phyloP scores from a whole-genome alignment of 768 basidiomycete species.

The Rhodocollybia butyracea region DNA sequence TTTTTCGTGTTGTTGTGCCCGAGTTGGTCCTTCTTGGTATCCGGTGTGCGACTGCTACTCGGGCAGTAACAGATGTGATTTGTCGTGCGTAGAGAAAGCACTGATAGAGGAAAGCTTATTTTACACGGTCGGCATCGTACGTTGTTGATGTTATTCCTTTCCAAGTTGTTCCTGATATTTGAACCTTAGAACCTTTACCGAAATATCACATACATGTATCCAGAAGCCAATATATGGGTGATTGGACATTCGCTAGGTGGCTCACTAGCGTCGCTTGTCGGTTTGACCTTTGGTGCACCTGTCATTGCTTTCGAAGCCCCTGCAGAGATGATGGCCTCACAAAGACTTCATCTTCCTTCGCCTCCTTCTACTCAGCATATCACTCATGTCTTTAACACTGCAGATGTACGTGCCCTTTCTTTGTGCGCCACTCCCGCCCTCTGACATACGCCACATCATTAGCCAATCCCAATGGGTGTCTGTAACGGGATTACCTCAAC shows the following conservation, averaged over 20 bases:
- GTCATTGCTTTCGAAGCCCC: constrained; percentile 91
- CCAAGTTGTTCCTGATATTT: not conserved
- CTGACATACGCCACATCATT: constrained; percentile 8
- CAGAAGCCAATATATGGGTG: constrained; percentile 86
- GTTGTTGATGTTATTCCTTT: constrained; percentile 21
- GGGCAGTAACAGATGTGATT: constrained; percentile 72
- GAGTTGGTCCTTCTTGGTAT: constrained; percentile 92
- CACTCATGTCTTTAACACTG: constrained; percentile 90
- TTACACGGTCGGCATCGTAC: constrained; percentile 80
- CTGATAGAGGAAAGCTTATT: constrained; percentile 82
- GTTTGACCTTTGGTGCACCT: constrained; percentile 88
- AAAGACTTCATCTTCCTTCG: constrained; percentile 80
- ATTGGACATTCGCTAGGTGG: constrained; percentile 88
- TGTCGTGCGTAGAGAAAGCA: constrained; percentile 75
- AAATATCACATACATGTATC: constrained; percentile 89
- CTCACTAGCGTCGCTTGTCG: constrained; percentile 77
- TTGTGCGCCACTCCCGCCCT: not conserved
- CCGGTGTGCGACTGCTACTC: constrained; percentile 88
- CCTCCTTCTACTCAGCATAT: constrained; percentile 57
- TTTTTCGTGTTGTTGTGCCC: constrained; percentile 94
- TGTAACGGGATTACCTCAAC: constrained; percentile 67
- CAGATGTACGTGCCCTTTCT: constrained; percentile 49
- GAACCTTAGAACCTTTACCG: constrained; percentile 79
- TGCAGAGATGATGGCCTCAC: constrained; percentile 65
- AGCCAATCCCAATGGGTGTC: constrained; percentile 83